These are phyloP conservation scores for Monosporascus ibericus DNA, from an alignment of 2,329 filamentous ascomycete genomes.

Conservation along the genomic window DNA sequence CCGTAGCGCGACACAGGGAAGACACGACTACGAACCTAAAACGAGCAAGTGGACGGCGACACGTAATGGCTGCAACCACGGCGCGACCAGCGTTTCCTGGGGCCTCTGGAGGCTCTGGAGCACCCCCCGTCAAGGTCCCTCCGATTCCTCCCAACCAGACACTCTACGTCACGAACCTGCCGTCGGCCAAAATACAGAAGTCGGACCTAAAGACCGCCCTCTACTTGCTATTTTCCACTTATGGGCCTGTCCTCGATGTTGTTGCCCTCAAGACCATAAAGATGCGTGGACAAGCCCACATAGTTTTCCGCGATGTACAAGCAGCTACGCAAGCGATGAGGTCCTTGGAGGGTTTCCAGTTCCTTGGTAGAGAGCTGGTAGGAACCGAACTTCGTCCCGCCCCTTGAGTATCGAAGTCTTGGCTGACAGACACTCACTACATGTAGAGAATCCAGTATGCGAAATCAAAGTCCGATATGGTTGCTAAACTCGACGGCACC, in stretches of 20 bases:
- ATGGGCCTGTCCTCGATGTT: constrained; percentile 86
- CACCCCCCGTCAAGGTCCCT: constrained; percentile 41
- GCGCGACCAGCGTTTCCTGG: constrained; percentile 3
- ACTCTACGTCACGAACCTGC: constrained; percentile 82
- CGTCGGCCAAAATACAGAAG: constrained; percentile 83
- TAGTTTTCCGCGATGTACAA: constrained; percentile 84
- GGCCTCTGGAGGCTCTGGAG: constrained; percentile 7
- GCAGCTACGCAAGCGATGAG: constrained; percentile 93
- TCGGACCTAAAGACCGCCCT: constrained; percentile 77
- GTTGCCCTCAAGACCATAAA: constrained; percentile 82
- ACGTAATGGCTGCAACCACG: constrained; percentile 28
- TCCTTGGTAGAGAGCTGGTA: constrained; percentile 82
- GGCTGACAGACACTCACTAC: not conserved
- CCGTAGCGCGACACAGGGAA: not conserved
- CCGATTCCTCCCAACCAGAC: constrained; percentile 67
- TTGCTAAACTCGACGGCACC: constrained; percentile 87
- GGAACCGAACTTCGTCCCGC: constrained; percentile 25
- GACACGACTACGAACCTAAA: not conserved
- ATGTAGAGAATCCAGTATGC: constrained; percentile 82
- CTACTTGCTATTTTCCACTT: constrained; percentile 91
- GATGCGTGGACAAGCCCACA: constrained; percentile 94
- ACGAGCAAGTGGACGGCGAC: not conserved
- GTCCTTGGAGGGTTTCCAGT: constrained; percentile 75
- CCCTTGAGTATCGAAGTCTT: not conserved
- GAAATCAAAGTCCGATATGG: constrained; percentile 79